Evolutionary conservation across 768 basidiomycete genomes (phyloP).

Genomic region (Xerocomus brunneocitrinus): DNA sequence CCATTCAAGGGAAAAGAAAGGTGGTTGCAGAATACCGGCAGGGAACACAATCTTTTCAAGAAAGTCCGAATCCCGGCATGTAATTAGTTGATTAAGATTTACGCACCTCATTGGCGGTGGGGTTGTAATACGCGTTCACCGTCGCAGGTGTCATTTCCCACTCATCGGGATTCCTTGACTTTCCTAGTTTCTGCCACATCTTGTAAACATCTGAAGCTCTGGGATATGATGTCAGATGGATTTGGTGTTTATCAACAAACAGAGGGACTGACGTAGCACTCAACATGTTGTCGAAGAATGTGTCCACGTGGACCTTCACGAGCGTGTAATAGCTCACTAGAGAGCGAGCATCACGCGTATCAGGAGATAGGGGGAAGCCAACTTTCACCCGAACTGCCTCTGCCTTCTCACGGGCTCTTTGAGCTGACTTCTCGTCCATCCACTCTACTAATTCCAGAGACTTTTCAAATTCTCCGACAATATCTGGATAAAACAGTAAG

Average conservation of each 20-base stretch:
- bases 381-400: slow-evolving; percentile 66
- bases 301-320: slow-evolving; percentile 59
- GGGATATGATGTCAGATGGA: slow-evolving; percentile 8
- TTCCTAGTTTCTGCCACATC: slow-evolving; percentile 74
- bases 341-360: slow-evolving; percentile 66
- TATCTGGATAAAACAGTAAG: slow-evolving; percentile 42
- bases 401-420: slow-evolving; percentile 82
- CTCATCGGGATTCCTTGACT: slow-evolving; percentile 56
- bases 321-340: slow-evolving; percentile 69
- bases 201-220: slow-evolving; percentile 60
- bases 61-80: neutral
- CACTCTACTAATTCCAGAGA: slow-evolving; percentile 74
- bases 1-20: slow-evolving; percentile 85
- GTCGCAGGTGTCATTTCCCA: slow-evolving; percentile 90
- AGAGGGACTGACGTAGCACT: slow-evolving; percentile 44
- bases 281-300: slow-evolving; percentile 84
- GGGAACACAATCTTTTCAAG: slow-evolving; percentile 83
- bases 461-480: slow-evolving; percentile 77
- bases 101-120: slow-evolving; percentile 79
- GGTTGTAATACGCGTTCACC: slow-evolving; percentile 87
- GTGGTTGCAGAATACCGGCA: slow-evolving; percentile 89
- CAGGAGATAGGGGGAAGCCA: slow-evolving; percentile 85
- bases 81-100: neutral
- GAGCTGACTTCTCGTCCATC: slow-evolving; percentile 86
- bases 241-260: neutral